phyloP scores from a whole-genome alignment of 2,329 filamentous ascomycete genomes.

The Dendryphion nanum region DNA sequence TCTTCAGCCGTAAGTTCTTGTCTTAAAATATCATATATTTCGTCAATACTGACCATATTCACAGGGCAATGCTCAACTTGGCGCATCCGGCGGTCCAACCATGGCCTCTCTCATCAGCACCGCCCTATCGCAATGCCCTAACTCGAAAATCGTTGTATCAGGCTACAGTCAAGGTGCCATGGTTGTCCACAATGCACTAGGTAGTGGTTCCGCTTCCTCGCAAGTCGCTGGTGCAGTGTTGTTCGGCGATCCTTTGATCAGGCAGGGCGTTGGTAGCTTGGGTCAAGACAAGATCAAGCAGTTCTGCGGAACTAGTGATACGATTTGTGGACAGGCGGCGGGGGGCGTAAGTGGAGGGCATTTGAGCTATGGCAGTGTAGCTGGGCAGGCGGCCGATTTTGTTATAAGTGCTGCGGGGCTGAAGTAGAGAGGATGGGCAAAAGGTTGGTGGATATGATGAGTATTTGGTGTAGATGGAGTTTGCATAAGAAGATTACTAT shows the following conservation, averaged over 20 bases:
- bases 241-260: slow-evolving; percentile 33
- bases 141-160: slow-evolving; percentile 28
- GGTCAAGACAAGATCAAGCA: slow-evolving; percentile 20
- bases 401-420: slow-evolving; percentile 24
- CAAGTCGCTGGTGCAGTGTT: slow-evolving; percentile 26
- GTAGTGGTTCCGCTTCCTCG: slow-evolving; percentile 17
- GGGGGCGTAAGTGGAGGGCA: slow-evolving; percentile 26
- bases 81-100: slow-evolving; percentile 22
- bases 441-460: too few relatives aligned
- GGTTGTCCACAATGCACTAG: slow-evolving; percentile 44
- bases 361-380: slow-evolving; percentile 27
- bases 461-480: too few relatives aligned
- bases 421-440: neutral
- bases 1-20: slow-evolving; percentile 20
- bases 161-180: slow-evolving; percentile 41
- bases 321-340: slow-evolving; percentile 23
- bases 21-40: neutral
- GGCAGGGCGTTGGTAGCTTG: slow-evolving; percentile 18
- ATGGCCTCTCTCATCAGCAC: slow-evolving; percentile 24
- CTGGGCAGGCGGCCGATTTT: slow-evolving; percentile 24
- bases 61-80: slow-evolving; percentile 25
- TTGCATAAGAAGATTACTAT: too few relatives aligned
- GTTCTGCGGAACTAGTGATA: slow-evolving; percentile 27
- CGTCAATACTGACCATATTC: neutral
- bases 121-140: slow-evolving; percentile 24